Percentiles rank a stretch among this genome's conserved stretches.
Conservation (phyloP, 805 yeast genomes). For the Spathaspora hagerdaliae region DNA sequence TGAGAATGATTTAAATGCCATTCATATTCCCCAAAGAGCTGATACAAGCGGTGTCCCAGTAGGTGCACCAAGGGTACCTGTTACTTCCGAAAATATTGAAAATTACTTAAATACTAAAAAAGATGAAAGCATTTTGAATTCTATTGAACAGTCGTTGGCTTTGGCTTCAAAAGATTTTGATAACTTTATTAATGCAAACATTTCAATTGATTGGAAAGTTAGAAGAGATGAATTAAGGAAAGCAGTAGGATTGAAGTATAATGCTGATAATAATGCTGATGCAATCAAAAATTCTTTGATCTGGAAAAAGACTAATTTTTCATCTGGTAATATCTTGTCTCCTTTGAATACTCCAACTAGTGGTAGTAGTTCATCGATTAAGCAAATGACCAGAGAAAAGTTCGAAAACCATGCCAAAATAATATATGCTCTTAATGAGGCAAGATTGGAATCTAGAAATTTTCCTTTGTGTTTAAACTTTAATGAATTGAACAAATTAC, state of each 20-base stretch:
- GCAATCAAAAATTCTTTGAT: slow-evolving; percentile 21
- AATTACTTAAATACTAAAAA: slow-evolving; percentile 63
- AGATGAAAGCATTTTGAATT: slow-evolving; percentile 75
- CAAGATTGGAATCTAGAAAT: slow-evolving; percentile 49
- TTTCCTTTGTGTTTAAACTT: slow-evolving; percentile 61
- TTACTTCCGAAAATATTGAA: slow-evolving; percentile 41
- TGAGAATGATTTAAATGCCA: slow-evolving; percentile 51
- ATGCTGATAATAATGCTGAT: slow-evolving; percentile 3
- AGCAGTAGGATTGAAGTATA: slow-evolving; percentile 51
- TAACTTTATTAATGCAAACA: slow-evolving; percentile 62
- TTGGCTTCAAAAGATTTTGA: slow-evolving; percentile 84
- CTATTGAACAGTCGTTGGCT: slow-evolving; percentile 76
- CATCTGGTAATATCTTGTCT: slow-evolving; percentile 29
- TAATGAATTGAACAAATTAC: slow-evolving; percentile 53
- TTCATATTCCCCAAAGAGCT: slow-evolving; percentile 7
- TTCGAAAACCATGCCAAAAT: slow-evolving; percentile 75
- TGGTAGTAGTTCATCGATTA: slow-evolving; percentile 5
- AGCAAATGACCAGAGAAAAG: slow-evolving; percentile 44
- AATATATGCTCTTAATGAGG: slow-evolving; percentile 65
- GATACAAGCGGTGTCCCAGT: slow-evolving; percentile 1
- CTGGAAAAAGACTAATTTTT: slow-evolving; percentile 34
- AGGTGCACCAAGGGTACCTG: not conserved
- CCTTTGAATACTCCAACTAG: slow-evolving; percentile 19
- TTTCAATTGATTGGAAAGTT: slow-evolving; percentile 80
- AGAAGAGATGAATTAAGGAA: slow-evolving; percentile 72